Conservation (phyloP, 2,329 filamentous ascomycete genomes). For the Beauveria caledonica region DNA sequence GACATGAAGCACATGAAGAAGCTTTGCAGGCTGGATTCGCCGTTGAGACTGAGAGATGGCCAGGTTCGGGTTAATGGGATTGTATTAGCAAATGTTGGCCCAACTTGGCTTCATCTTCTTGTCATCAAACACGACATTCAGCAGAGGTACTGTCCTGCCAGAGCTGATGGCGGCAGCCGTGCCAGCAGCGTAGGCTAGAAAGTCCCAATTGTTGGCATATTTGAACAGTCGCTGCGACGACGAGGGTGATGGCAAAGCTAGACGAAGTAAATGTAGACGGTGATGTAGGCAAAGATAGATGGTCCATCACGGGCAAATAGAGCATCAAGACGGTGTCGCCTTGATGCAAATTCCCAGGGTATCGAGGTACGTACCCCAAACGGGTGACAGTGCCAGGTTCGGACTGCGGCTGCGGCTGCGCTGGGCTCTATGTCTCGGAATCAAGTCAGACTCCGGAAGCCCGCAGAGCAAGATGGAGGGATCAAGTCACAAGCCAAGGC, state of each 20-base stretch:
- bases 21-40: constrained; percentile 36
- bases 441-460: neutral
- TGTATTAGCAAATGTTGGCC: neutral
- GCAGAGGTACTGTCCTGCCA: constrained; percentile 47
- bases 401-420: constrained; percentile 71
- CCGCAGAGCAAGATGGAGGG: neutral
- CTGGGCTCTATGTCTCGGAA: constrained; percentile 54
- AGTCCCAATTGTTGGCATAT: constrained; percentile 49
- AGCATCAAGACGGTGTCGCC: constrained; percentile 52
- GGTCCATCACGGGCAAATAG: neutral
- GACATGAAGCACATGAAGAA: constrained; percentile 57
- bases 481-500: no score
- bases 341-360: no score
- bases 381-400: no score
- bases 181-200: constrained; percentile 32
- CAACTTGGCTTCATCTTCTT: neutral
- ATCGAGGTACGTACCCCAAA: no score
- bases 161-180: constrained; percentile 43
- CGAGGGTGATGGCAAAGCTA: no score
- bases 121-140: constrained; percentile 51
- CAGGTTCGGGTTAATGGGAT: no score
- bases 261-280: no score
- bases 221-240: constrained; percentile 37
- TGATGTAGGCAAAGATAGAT: neutral
- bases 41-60: no score